phyloP scores from a whole-genome alignment of 2,329 filamentous ascomycete genomes.

The Fusarium aywerte region DNA sequence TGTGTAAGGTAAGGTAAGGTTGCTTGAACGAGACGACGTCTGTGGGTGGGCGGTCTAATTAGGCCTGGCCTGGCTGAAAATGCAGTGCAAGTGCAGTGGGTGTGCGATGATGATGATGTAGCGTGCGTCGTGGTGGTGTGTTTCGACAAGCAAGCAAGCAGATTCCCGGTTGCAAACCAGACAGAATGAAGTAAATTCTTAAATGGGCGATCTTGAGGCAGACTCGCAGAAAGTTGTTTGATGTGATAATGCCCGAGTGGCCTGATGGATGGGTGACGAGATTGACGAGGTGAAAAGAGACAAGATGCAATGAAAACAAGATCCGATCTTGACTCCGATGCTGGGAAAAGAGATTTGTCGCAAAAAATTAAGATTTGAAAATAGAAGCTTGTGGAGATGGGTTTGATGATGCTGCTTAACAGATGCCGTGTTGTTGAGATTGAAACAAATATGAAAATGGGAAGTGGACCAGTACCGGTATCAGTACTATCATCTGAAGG shows the following conservation, averaged over 20 bases:
- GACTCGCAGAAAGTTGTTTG: neutral
- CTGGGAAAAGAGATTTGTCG: neutral
- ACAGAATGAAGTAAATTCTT: neutral
- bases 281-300: conserved; percentile 13
- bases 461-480: conserved; percentile 27
- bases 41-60: conserved; percentile 38
- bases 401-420: conserved; percentile 13
- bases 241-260: conserved; percentile 27
- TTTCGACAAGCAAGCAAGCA: conserved; percentile 17
- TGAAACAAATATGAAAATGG: conserved; percentile 38
- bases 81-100: conserved; percentile 15
- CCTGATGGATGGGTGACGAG: conserved; percentile 13
- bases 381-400: conserved; percentile 27
- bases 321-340: neutral
- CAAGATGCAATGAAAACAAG: neutral
- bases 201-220: neutral
- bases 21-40: conserved; percentile 22
- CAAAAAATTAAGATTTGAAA: conserved; percentile 19
- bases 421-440: conserved; percentile 25
- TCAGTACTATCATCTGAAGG: conserved; percentile 25
- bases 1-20: conserved; percentile 27
- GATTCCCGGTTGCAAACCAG: conserved; percentile 6
- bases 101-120: conserved; percentile 38
- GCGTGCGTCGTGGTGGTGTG: conserved; percentile 35
- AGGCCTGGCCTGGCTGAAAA: conserved; percentile 36